A percentile compares a stretch with the other conserved stretches of the same genome.
phyloP scores from a whole-genome alignment of 2,329 filamentous ascomycete genomes.

The Pseudopyricularia cyperi region DNA sequence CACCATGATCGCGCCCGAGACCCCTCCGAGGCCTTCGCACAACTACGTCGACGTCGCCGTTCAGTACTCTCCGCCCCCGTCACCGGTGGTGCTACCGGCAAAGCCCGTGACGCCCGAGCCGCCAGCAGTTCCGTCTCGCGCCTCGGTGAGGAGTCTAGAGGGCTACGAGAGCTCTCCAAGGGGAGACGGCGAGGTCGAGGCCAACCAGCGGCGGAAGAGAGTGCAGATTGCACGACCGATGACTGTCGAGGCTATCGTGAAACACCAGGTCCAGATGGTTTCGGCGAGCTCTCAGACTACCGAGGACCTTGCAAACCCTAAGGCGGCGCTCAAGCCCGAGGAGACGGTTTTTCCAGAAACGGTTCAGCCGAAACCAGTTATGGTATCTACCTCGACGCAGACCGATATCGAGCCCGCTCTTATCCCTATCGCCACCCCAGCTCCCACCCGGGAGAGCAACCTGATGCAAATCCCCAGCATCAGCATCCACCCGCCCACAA shows the following conservation, averaged over 20 bases:
- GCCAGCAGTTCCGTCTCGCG: slow-evolving; percentile 16
- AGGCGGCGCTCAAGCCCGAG: slow-evolving; percentile 44
- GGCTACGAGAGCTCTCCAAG: slow-evolving; percentile 29
- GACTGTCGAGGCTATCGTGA: slow-evolving; percentile 30
- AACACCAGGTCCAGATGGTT: slow-evolving; percentile 38
- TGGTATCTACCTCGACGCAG: slow-evolving; percentile 49
- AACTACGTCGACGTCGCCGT: slow-evolving; percentile 64
- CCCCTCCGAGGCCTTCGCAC: slow-evolving; percentile 17
- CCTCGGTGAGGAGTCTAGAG: slow-evolving; percentile 19
- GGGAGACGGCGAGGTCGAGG: slow-evolving; percentile 49
- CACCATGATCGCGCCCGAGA: slow-evolving; percentile 7
- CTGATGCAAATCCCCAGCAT: slow-evolving; percentile 64
- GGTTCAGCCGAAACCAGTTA: slow-evolving; percentile 14
- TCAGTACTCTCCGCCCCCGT: slow-evolving; percentile 74
- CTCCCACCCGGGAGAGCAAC: slow-evolving; percentile 15
- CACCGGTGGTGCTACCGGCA: slow-evolving; percentile 38
- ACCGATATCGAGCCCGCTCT: slow-evolving; percentile 31
- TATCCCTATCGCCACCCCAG: slow-evolving; percentile 13
- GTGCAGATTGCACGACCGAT: slow-evolving; percentile 40
- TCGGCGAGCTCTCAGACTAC: slow-evolving; percentile 51
- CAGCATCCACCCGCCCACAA: slow-evolving; percentile 77
- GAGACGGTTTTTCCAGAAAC: slow-evolving; percentile 26
- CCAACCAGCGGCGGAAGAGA: slow-evolving; percentile 61
- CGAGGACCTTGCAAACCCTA: slow-evolving; percentile 15
- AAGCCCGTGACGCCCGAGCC: slow-evolving; percentile 23